Evolutionary conservation across 768 basidiomycete genomes (phyloP).

Genomic region (Leucocoprinus leucothites): DNA sequence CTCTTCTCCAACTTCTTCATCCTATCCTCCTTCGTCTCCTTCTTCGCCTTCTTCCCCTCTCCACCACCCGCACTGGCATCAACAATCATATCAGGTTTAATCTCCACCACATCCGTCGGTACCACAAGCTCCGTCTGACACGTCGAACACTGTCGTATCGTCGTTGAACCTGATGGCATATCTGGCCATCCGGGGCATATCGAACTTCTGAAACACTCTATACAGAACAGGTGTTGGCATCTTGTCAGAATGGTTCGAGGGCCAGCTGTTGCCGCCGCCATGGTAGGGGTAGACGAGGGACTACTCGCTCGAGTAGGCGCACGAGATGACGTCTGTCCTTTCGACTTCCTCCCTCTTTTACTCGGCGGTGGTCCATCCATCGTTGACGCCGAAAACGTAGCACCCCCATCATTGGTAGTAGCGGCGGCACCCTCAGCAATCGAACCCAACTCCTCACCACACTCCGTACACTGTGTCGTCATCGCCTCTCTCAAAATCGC

Average conservation of each 20-base stretch:
- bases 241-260: conserved; percentile 77
- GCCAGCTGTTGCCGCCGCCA: conserved; percentile 10
- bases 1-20: conserved; percentile 63
- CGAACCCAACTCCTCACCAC: conserved; percentile 70
- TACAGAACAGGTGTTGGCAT: conserved; percentile 93
- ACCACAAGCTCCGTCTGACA: conserved; percentile 65
- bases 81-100: conserved; percentile 57
- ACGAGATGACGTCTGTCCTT: conserved; percentile 58
- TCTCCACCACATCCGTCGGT: conserved; percentile 77
- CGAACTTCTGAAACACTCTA: conserved; percentile 77
- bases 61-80: conserved; percentile 24
- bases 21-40: conserved; percentile 31
- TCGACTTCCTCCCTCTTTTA: conserved; percentile 49
- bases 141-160: conserved; percentile 65
- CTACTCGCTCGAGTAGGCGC: conserved; percentile 72
- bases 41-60: conserved; percentile 41
- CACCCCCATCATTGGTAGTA: conserved; percentile 29
- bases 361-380: conserved; percentile 44
- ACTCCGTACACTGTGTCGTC: conserved; percentile 87
- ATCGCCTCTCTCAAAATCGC: conserved; percentile 82
- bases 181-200: conserved; percentile 83
- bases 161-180: conserved; percentile 41
- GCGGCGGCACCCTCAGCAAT: conserved; percentile 39
- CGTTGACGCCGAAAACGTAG: not conserved
- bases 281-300: conserved; percentile 37